These are phyloP conservation scores for Plasmodium inui DNA, from an alignment of 169 alveolate genomes.

Conservation along the genomic window DNA sequence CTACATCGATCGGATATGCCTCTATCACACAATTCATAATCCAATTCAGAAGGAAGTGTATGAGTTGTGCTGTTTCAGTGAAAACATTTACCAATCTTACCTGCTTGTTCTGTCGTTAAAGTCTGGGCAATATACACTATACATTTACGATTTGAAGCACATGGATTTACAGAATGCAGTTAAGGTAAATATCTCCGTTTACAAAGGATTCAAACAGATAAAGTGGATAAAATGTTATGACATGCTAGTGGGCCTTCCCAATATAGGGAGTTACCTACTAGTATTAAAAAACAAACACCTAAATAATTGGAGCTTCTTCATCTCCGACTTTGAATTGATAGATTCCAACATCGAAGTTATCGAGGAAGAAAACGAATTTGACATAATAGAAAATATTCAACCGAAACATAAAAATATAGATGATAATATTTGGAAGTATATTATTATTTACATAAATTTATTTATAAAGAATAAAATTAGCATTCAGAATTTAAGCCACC, in stretches of 20 bases:
- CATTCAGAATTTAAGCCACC: slow-evolving; percentile 46
- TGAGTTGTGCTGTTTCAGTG: slow-evolving; percentile 67
- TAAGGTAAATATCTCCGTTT: slow-evolving; percentile 58
- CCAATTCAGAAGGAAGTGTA: slow-evolving; percentile 70
- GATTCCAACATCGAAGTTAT: slow-evolving; percentile 68
- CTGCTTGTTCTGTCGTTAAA: slow-evolving; percentile 51
- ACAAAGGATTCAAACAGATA: slow-evolving; percentile 66
- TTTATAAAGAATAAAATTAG: slow-evolving; percentile 64
- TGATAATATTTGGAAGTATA: slow-evolving; percentile 54
- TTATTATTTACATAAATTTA: slow-evolving; percentile 59
- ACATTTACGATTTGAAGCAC: slow-evolving; percentile 50
- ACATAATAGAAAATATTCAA: slow-evolving; percentile 39
- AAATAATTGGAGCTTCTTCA: slow-evolving; percentile 74
- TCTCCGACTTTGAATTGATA: slow-evolving; percentile 69
- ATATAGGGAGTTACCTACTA: slow-evolving; percentile 25
- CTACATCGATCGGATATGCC: slow-evolving; percentile 42
- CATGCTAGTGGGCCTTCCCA: slow-evolving; percentile 48
- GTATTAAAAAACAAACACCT: slow-evolving; percentile 62
- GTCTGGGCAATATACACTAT: slow-evolving; percentile 63
- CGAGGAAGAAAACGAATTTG: slow-evolving; percentile 74
- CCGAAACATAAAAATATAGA: slow-evolving; percentile 64
- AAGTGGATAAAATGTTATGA: slow-evolving; percentile 70
- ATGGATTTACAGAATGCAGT: slow-evolving; percentile 73
- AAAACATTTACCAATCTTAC: slow-evolving; percentile 47
- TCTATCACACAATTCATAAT: slow-evolving; percentile 64